A percentile compares a stretch with the other conserved stretches of the same genome.
phyloP scores from a whole-genome alignment of 129 eudicot species.

The Calendula officinalis region DNA sequence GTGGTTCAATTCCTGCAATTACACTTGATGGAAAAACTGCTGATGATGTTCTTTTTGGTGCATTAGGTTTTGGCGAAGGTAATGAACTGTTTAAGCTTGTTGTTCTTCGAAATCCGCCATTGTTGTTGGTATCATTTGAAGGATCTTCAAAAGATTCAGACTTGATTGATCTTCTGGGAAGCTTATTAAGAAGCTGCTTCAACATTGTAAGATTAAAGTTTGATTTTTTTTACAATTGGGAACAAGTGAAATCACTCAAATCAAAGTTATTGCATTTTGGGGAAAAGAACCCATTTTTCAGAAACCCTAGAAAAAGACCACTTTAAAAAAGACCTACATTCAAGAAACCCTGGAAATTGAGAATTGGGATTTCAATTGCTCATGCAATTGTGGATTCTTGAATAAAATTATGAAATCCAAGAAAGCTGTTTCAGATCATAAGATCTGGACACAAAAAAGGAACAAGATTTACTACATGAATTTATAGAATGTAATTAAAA shows the following conservation, averaged over 20 bases:
- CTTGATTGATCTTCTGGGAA: conserved; percentile 69
- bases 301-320: conserved; percentile 23
- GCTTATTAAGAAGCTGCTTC: conserved; percentile 69
- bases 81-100: conserved; percentile 35
- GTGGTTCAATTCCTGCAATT: conserved; percentile 85
- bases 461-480: conserved; percentile 19
- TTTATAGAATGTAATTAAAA: conserved; percentile 2
- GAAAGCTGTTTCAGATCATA: conserved; percentile 21
- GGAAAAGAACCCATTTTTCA: conserved; percentile 14
- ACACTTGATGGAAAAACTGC: conserved; percentile 81
- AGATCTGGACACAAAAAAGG: conserved; percentile 30
- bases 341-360: conserved; percentile 15
- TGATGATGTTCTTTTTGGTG: conserved; percentile 65
- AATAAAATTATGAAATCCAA: conserved; percentile 10
- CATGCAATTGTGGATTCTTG: conserved; percentile 21
- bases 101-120: conserved; percentile 37
- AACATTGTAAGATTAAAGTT: conserved; percentile 44
- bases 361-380: conserved; percentile 11
- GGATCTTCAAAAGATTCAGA: conserved; percentile 41
- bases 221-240: neutral
- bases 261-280: conserved; percentile 20
- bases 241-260: conserved; percentile 25
- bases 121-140: conserved; percentile 30
- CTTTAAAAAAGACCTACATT: conserved; percentile 15
- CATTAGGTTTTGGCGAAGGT: conserved; percentile 35